Evolutionary conservation across 805 yeast genomes (phyloP).

Genomic region (Debaryomyces prosopidis): DNA sequence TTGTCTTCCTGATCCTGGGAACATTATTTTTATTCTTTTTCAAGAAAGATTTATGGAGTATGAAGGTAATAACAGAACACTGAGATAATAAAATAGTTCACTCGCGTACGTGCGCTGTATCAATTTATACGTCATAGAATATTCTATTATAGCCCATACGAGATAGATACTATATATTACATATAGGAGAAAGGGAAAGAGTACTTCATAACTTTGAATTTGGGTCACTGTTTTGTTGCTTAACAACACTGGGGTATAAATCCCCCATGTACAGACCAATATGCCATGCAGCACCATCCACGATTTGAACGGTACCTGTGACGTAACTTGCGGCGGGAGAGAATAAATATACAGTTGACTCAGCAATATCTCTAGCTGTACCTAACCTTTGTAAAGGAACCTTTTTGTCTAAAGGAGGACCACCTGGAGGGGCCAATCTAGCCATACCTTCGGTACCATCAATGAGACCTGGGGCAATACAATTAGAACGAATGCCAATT

Average conservation of each 20-base stretch:
- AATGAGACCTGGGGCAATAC: constrained; percentile 91
- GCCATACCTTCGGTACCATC: constrained; percentile 83
- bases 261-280: constrained; percentile 47
- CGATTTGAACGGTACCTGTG: constrained; percentile 75
- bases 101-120: background rate
- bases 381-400: constrained; percentile 75
- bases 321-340: constrained; percentile 80
- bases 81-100: background rate
- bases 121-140: background rate
- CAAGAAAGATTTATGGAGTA: too few species aligned
- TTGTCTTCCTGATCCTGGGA: constrained; percentile 15
- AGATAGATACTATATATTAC: background rate
- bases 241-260: constrained; percentile 34
- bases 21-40: constrained; percentile 5
- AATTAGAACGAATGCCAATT: constrained; percentile 77
- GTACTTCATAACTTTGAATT: constrained; percentile 20
- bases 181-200: background rate
- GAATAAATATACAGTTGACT: constrained; percentile 79
- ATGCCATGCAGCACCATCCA: constrained; percentile 94
- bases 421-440: constrained; percentile 53
- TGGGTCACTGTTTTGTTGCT: constrained; percentile 26
- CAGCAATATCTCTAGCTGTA: constrained; percentile 75
- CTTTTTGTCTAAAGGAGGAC: constrained; percentile 36
- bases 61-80: background rate
- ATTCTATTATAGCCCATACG: background rate